A percentile compares a stretch with the other conserved stretches of the same genome.
Evolutionary conservation across 2,329 filamentous ascomycete genomes (phyloP).

Genomic region (Sordariomycetes sp.): DNA sequence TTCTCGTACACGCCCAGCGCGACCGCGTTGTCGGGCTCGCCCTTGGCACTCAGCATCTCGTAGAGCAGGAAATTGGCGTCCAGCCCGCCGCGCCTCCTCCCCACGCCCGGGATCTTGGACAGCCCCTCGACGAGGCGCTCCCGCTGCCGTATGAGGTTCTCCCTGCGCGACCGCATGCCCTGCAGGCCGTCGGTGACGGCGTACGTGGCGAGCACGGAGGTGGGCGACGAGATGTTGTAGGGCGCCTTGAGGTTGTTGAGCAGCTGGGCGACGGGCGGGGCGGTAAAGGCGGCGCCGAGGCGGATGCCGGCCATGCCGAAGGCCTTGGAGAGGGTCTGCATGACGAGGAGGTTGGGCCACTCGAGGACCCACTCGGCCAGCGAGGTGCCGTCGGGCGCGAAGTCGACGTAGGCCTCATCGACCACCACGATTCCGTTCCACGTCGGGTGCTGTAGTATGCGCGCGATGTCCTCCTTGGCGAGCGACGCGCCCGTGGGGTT

Average conservation of each 20-base stretch:
- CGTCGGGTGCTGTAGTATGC: conserved; percentile 70
- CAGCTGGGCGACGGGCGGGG: conserved; percentile 61
- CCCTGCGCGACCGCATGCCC: conserved; percentile 61
- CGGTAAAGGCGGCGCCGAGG: conserved; percentile 75
- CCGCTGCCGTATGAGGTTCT: conserved; percentile 64
- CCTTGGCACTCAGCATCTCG: conserved; percentile 67
- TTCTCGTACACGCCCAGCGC: conserved; percentile 75
- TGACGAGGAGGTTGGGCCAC: conserved; percentile 91
- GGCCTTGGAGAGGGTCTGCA: conserved; percentile 97
- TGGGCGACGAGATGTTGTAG: conserved; percentile 89
- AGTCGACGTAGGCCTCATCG: conserved; percentile 95
- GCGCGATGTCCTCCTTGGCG: conserved; percentile 60
- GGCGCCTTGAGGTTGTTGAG: conserved; percentile 92
- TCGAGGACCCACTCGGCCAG: conserved; percentile 86
- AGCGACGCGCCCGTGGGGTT: conserved; percentile 84
- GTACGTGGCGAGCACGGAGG: conserved; percentile 66
- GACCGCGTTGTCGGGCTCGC: conserved; percentile 65
- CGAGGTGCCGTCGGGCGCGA: conserved; percentile 64
- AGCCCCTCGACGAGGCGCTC: conserved; percentile 66
- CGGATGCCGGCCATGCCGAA: conserved; percentile 93
- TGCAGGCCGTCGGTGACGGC: conserved; percentile 61
- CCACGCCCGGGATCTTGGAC: conserved; percentile 66
- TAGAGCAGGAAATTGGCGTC: conserved; percentile 86
- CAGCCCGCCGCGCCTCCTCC: conserved; percentile 67
- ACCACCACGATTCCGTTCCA: conserved; percentile 94